A percentile compares a stretch with the other conserved stretches of the same genome.
Conservation (phyloP, 192 early-diverging fungal species). For the Allomyces macrogynus region DNA sequence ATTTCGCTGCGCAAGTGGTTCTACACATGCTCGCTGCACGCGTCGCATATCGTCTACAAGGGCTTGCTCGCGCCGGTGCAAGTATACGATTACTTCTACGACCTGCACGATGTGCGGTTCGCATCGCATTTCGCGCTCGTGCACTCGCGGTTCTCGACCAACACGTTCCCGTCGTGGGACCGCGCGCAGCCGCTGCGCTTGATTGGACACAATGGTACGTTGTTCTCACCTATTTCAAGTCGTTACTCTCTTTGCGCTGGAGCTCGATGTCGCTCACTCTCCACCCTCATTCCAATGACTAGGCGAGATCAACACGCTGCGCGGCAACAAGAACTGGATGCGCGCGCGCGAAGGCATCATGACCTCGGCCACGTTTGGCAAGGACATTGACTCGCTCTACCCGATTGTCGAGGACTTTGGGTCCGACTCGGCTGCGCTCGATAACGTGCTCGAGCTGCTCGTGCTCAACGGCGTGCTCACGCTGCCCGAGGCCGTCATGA, state of each 20-base stretch:
- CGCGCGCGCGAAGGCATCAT: slow-evolving; percentile 90
- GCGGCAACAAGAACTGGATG: slow-evolving; percentile 99
- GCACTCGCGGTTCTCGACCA: slow-evolving; percentile 96
- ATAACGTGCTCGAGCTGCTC: slow-evolving; percentile 89
- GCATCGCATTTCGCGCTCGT: slow-evolving; percentile 87
- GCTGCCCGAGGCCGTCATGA: slow-evolving; percentile 91
- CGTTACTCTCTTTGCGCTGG: not conserved
- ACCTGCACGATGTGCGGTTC: slow-evolving; percentile 64
- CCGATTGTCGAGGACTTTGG: slow-evolving; percentile 91
- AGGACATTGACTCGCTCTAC: slow-evolving; percentile 57
- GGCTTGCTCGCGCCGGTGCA: slow-evolving; percentile 86
- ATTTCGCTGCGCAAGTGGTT: slow-evolving; percentile 78
- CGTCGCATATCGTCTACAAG: slow-evolving; percentile 90
- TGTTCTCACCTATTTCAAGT: not conserved
- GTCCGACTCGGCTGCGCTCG: slow-evolving; percentile 89
- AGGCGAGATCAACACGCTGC: slow-evolving; percentile 96
- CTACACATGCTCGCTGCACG: slow-evolving; percentile 90
- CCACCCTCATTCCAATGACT: not conserved
- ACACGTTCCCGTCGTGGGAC: slow-evolving; percentile 98
- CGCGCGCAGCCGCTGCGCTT: slow-evolving; percentile 95
- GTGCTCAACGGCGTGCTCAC: slow-evolving; percentile 75
- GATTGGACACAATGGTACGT: slow-evolving; percentile 91
- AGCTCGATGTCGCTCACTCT: not conserved
- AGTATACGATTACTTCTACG: slow-evolving; percentile 80
- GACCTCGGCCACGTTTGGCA: slow-evolving; percentile 56